Evolutionary conservation across 2,329 filamentous ascomycete genomes (phyloP), one percentile per base, ranked within the genome.

Genomic region (Neurospora sp.): DNA sequence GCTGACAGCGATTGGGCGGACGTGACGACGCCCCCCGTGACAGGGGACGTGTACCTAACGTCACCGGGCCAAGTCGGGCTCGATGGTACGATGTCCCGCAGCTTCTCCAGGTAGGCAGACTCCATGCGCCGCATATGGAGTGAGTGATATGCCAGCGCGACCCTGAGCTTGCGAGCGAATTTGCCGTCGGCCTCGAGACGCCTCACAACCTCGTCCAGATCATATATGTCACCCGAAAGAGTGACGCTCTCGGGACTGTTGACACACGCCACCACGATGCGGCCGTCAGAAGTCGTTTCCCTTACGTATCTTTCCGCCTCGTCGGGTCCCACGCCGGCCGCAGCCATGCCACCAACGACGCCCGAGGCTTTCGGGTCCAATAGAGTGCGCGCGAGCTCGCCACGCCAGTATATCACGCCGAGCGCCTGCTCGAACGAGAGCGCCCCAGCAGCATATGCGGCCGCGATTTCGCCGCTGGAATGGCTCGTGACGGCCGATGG

Each of bases 401-500:
- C 23, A 28, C 23, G 37, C 68, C 78, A 78, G 70, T 79, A 82
- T 0, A 80, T 77, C 10, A 79, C 72, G 6, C 73, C 71, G 28
- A 80, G 77, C 0, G 80, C 80, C 8, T 78, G 74, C 66, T 75
- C 66, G 5, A 73, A 70, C 4, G 74, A 75, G 4, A 81, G 68
- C 5, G 70, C 72, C 2, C 78, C 77, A 1, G 78, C 73, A 1
- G 79, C 76, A 70, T 80, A 82, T 0, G 80, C 80, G n/a, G 79
- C 81, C 0, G 77, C 80, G 23, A 82, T 81, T 69, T 82, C 80
- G 4, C 81, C 81, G 10, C 75, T 77, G 1, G 80, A 81, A 68
- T 82, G 81, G 0, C 81, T 80, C 1, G 79, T 72, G 6, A 82
- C 78, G 1, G 76, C 77, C 3, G 71, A 17, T 0, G 80, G 78